Evolutionary conservation across 2,329 filamentous ascomycete genomes (phyloP), one percentile per base, ranked within the genome.

Genomic region (Trichoderma semiorbis): DNA sequence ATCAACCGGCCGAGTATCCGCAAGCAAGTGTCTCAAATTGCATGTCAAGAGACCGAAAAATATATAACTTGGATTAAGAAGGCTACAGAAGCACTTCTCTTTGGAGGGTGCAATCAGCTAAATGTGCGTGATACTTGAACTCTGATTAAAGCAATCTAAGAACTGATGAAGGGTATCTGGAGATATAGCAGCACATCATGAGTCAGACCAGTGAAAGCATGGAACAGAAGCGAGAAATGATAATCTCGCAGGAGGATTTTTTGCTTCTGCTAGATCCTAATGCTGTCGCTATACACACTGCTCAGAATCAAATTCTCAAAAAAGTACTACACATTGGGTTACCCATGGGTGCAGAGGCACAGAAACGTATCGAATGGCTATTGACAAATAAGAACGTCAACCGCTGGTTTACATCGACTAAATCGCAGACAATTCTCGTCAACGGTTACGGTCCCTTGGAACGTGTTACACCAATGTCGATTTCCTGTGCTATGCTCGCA

Each of bases 271-370:
- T 21, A 5, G 43, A 47, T 47, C 18, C 1, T 2, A 1, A 47
- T 21, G 18, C 43, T 47, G n/a, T 21, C n/a, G n/a, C n/a, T n/a
- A 47, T 21, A 4, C n/a, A 5, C 10, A 21, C n/a, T 3, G 5
- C n/a, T 47, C n/a, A 21, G n/a, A 21, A 1, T 0, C 10, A 12
- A 11, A 21, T 21, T 21, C n/a, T 47, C 10, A 11, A 21, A 2
- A 1, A 21, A 47, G n/a, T 21, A n/a, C 0, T 5, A 12, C 18
- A 1, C 10, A 6, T 0, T 2, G n/a, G 8, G 3, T 2, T 21
- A 1, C 1, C 43, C 43, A 47, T 21, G 8, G 0, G 10, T 12
- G 3, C 5, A 12, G 10, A 47, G n/a, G 43, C 43, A 6, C 43
- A 12, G 1, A 47, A 47, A 12, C 8, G 43, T 11, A 1, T 32